phyloP scores from a whole-genome alignment of 192 early-diverging fungal genomes.

The Podila horticola region DNA sequence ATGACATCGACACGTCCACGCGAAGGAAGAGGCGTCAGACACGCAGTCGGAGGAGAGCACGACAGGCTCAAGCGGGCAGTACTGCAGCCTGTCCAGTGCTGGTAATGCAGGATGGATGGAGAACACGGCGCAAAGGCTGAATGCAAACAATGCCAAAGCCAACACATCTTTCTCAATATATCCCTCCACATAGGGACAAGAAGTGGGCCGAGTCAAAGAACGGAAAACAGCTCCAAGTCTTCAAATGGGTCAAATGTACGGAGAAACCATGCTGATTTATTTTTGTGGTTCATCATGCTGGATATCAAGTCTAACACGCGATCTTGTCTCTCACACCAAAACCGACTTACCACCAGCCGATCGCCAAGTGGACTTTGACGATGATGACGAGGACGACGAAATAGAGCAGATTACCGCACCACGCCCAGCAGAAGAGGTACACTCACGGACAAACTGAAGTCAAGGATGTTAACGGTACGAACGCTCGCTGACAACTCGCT shows the following conservation, averaged over 20 bases:
- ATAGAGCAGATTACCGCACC: constrained; percentile 32
- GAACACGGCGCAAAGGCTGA: too few relatives aligned
- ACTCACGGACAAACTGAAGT: too few relatives aligned
- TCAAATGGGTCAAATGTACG: constrained; percentile 58
- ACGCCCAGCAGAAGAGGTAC: constrained; percentile 31
- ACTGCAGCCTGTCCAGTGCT: constrained; percentile 56
- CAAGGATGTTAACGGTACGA: neutral
- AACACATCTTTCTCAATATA: neutral
- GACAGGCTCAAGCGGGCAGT: constrained; percentile 56
- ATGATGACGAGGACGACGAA: constrained; percentile 54
- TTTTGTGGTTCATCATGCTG: neutral
- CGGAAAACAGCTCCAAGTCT: constrained; percentile 48
- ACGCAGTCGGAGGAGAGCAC: constrained; percentile 50
- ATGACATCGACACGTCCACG: constrained; percentile 51
- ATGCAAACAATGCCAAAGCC: neutral
- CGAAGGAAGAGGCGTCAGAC: constrained; percentile 45
- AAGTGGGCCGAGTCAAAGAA: constrained; percentile 55
- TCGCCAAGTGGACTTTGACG: constrained; percentile 53
- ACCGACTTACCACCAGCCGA: constrained; percentile 24
- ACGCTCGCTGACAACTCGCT: neutral
- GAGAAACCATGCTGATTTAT: neutral
- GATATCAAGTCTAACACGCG: neutral
- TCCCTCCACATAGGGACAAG: constrained; percentile 45
- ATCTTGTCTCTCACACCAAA: neutral
- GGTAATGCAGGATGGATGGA: constrained; percentile 21